These are phyloP conservation scores for Crinitomyces ghanaensis DNA, from an alignment of 805 yeast genomes.

Conservation along the genomic window DNA sequence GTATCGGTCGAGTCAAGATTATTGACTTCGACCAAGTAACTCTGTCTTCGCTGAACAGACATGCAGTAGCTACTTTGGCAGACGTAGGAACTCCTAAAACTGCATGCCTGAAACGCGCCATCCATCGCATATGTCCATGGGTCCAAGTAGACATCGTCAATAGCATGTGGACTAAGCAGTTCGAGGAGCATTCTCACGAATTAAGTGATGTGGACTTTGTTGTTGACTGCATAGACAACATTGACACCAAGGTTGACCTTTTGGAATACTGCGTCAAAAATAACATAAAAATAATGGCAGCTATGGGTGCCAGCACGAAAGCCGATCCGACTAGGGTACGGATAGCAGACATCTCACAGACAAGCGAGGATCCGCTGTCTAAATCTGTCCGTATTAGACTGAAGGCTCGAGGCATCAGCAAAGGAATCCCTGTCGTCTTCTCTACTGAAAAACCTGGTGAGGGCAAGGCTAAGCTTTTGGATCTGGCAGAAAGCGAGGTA, in stretches of 20 bases:
- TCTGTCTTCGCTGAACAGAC: slow-evolving; percentile 82
- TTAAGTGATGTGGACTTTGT: slow-evolving; percentile 56
- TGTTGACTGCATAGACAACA: slow-evolving; percentile 93
- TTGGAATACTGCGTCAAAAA: slow-evolving; percentile 57
- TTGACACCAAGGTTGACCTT: slow-evolving; percentile 91
- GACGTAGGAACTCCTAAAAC: slow-evolving; percentile 95
- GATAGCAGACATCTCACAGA: slow-evolving; percentile 75
- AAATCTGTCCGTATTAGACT: slow-evolving; percentile 76
- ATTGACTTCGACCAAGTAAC: slow-evolving; percentile 96
- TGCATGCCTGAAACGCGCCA: slow-evolving; percentile 57
- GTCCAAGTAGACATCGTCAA: slow-evolving; percentile 65
- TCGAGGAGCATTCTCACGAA: slow-evolving; percentile 50
- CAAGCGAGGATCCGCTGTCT: slow-evolving; percentile 91
- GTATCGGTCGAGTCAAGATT: slow-evolving; percentile 65
- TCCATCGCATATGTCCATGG: slow-evolving; percentile 87
- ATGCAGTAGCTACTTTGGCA: slow-evolving; percentile 79
- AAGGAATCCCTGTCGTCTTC: slow-evolving; percentile 77
- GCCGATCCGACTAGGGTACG: slow-evolving; percentile 89
- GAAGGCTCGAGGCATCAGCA: slow-evolving; percentile 62
- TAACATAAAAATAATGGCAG: slow-evolving; percentile 60
- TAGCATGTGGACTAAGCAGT: slow-evolving; percentile 62
- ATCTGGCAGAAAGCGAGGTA: slow-evolving; percentile 71
- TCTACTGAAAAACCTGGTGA: slow-evolving; percentile 97
- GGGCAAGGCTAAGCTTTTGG: slow-evolving; percentile 76
- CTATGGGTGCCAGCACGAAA: slow-evolving; percentile 97